These are phyloP conservation scores for Saccharomycopsis crataegensis DNA, from an alignment of 1,139 yeast species.

Conservation along the genomic window DNA sequence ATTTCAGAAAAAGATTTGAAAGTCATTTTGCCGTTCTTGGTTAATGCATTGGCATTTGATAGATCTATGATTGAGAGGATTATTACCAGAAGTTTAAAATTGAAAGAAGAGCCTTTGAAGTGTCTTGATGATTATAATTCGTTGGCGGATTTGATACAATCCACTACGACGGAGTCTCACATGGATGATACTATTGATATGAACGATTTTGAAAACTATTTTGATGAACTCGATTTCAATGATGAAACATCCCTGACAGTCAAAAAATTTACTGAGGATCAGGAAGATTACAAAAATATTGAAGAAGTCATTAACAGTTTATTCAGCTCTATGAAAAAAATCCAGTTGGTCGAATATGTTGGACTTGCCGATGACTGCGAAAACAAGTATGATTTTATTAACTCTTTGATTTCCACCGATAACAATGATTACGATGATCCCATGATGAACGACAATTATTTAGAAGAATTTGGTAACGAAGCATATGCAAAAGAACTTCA, in stretches of 20 bases:
- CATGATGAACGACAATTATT: conserved; percentile 16
- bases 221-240: conserved; percentile 8
- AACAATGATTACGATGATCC: conserved; percentile 7
- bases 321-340: conserved; percentile 6
- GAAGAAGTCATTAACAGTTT: conserved; percentile 6
- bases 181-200: conserved; percentile 1
- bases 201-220: conserved; percentile 14
- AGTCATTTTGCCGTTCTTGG: conserved; percentile 26
- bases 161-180: background rate
- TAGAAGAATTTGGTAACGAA: background rate
- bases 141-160: background rate
- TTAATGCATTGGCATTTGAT: conserved; percentile 25
- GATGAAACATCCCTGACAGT: background rate
- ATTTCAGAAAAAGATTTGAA: conserved; percentile 22
- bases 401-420: conserved; percentile 9
- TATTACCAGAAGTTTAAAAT: conserved; percentile 2
- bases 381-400: conserved; percentile 10
- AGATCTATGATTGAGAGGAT: conserved; percentile 13
- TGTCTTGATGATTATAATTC: conserved; percentile 7
- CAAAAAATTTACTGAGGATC: background rate
- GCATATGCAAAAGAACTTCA: background rate
- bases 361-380: conserved; percentile 21
- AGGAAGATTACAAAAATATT: conserved; percentile 2
- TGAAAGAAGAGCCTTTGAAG: conserved; percentile 15
- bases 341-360: conserved; percentile 14